Conservation (phyloP, 202 grass and related monocot genomes). For the Brachypodium distachyon region DNA sequence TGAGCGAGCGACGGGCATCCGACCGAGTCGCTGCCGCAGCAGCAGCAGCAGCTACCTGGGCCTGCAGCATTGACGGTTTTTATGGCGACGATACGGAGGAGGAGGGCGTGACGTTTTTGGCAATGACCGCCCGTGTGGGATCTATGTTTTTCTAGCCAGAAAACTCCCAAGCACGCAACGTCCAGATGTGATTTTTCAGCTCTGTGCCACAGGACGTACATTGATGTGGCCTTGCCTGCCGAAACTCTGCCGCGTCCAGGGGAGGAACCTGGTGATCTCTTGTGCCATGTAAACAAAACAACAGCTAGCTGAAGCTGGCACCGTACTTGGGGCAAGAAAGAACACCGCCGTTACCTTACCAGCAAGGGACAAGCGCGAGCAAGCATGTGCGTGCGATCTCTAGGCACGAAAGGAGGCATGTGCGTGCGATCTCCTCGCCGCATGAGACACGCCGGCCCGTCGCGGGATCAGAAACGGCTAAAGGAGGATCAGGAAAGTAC, state of each 20-base stretch:
- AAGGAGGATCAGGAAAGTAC: background rate
- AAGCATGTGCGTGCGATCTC: constrained; percentile 13
- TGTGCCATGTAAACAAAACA: background rate
- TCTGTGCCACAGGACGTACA: background rate
- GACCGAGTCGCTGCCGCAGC: background rate
- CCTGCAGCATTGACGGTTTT: background rate
- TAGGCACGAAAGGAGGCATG: background rate
- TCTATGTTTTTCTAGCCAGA: too few species aligned
- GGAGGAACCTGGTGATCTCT: background rate
- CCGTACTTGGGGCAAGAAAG: background rate
- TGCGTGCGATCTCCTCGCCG: background rate
- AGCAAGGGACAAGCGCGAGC: background rate
- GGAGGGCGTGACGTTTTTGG: background rate
- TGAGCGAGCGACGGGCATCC: background rate
- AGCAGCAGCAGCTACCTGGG: too few species aligned
- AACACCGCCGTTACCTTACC: background rate
- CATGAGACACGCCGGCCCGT: background rate
- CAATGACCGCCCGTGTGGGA: too few species aligned
- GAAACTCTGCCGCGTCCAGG: background rate
- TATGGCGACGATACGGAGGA: background rate
- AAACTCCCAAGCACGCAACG: background rate
- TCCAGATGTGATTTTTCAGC: background rate
- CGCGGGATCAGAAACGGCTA: background rate
- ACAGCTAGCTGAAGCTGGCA: background rate
- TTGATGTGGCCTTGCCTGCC: background rate